Evolutionary conservation across 2,329 filamentous ascomycete genomes (phyloP).

Genomic region (Pyrenochaeta sp.): DNA sequence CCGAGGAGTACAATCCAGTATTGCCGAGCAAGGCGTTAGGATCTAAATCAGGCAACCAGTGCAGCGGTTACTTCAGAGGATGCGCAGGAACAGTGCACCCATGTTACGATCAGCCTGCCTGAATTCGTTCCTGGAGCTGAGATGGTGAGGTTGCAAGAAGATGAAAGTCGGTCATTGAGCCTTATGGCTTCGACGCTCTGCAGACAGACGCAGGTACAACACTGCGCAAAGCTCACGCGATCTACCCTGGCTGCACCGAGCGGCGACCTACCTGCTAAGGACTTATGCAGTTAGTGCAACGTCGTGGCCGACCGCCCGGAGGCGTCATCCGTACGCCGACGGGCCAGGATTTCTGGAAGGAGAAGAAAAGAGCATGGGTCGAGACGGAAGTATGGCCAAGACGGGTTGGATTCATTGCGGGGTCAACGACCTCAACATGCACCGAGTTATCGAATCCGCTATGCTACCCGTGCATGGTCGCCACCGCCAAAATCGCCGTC

Average conservation of each 20-base stretch:
- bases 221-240: constrained; percentile 1
- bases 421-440: constrained; percentile 10
- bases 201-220: constrained; percentile 16
- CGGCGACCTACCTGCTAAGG: not conserved
- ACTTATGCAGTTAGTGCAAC: constrained; percentile 9
- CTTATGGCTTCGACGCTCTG: not conserved
- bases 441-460: constrained; percentile 15
- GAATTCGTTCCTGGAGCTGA: not conserved
- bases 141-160: not conserved
- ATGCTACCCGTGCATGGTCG: constrained; percentile 1
- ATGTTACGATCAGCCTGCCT: not conserved
- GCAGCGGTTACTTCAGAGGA: not conserved
- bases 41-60: constrained; percentile 6
- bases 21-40: constrained; percentile 23
- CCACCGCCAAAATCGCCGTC: constrained; percentile 6
- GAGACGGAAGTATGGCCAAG: constrained; percentile 30
- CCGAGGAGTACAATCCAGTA: constrained; percentile 28
- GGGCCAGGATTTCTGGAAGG: constrained; percentile 19
- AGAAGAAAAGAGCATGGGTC: constrained; percentile 9
- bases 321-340: constrained; percentile 18
- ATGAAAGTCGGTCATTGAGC: not conserved
- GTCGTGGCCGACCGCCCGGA: constrained; percentile 21
- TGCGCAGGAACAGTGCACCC: constrained; percentile 13
- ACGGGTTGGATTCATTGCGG: constrained; percentile 30
- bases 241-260: constrained; percentile 3